These are phyloP conservation scores for Glycine soja DNA, from an alignment of 306 rosid genomes.

Conservation along the genomic window DNA sequence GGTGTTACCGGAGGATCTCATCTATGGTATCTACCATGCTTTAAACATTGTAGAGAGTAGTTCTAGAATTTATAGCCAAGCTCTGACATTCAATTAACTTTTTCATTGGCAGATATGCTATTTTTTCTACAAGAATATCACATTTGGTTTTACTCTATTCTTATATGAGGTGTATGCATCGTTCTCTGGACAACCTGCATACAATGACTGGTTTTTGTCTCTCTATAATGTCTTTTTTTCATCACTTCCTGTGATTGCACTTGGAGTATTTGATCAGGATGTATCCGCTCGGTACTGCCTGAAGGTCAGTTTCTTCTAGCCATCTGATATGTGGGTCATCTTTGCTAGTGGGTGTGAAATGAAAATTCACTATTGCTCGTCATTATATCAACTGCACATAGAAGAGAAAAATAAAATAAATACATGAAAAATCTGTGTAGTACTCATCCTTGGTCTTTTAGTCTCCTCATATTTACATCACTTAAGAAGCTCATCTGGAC, in stretches of 20 bases:
- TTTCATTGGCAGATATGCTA: slow-evolving; percentile 87
- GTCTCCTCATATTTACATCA: background rate
- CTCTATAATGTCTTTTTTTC: slow-evolving; percentile 89
- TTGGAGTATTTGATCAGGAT: slow-evolving; percentile 96
- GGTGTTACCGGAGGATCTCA: slow-evolving; percentile 97
- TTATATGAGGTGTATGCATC: slow-evolving; percentile 83
- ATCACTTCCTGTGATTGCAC: slow-evolving; percentile 86
- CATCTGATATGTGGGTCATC: background rate
- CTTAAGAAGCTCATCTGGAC: background rate
- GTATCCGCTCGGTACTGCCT: slow-evolving; percentile 83
- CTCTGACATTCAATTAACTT: slow-evolving; percentile 34
- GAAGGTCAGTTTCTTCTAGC: slow-evolving; percentile 49
- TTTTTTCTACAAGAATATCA: slow-evolving; percentile 90
- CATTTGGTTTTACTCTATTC: slow-evolving; percentile 92
- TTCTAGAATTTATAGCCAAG: background rate
- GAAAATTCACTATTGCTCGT: background rate
- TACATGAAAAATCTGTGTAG: background rate
- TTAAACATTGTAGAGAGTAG: background rate
- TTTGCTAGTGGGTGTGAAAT: slow-evolving; percentile 15
- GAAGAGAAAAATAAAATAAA: background rate
- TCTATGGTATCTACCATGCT: slow-evolving; percentile 70
- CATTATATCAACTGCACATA: background rate
- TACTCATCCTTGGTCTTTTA: background rate
- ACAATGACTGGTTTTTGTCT: slow-evolving; percentile 96
- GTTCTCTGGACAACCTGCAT: slow-evolving; percentile 86